A percentile compares a stretch with the other conserved stretches of the same genome.
Conservation (phyloP, 805 yeast genomes). For the Diddensiella santjacobensis region DNA sequence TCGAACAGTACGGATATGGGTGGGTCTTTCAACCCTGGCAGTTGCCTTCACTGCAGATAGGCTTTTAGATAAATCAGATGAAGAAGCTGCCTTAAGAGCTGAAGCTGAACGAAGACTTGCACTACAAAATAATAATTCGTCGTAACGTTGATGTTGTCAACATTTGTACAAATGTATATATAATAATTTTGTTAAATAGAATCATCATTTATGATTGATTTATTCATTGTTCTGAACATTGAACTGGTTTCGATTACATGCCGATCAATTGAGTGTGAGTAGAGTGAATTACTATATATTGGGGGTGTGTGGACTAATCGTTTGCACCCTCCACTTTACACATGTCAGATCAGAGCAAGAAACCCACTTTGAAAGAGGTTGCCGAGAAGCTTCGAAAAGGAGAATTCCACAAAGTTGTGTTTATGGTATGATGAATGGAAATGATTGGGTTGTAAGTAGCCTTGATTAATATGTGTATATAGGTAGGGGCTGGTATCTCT, state of each 20-base stretch:
- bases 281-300: too few species aligned
- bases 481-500: conserved; percentile 90
- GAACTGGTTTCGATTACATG: background rate
- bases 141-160: background rate
- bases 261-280: background rate
- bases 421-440: conserved; percentile 26
- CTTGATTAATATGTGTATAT: background rate
- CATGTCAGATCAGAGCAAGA: conserved; percentile 1
- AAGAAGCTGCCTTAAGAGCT: conserved; percentile 17
- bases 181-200: too few species aligned
- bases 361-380: conserved; percentile 16
- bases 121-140: background rate
- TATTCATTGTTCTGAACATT: background rate
- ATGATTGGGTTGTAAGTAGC: background rate
- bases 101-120: conserved; percentile 25
- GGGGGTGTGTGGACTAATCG: too few species aligned
- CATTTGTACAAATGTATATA: background rate
- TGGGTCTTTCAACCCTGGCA: conserved; percentile 24
- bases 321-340: too few species aligned
- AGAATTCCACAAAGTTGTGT: conserved; percentile 28
- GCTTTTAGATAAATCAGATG: conserved; percentile 18
- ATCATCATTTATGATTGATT: background rate
- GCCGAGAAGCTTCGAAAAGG: conserved; percentile 22
- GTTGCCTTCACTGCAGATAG: conserved; percentile 23
- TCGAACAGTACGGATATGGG: conserved; percentile 19